phyloP scores from a whole-genome alignment of 768 basidiomycete species.

The Boletus barrowsii region DNA sequence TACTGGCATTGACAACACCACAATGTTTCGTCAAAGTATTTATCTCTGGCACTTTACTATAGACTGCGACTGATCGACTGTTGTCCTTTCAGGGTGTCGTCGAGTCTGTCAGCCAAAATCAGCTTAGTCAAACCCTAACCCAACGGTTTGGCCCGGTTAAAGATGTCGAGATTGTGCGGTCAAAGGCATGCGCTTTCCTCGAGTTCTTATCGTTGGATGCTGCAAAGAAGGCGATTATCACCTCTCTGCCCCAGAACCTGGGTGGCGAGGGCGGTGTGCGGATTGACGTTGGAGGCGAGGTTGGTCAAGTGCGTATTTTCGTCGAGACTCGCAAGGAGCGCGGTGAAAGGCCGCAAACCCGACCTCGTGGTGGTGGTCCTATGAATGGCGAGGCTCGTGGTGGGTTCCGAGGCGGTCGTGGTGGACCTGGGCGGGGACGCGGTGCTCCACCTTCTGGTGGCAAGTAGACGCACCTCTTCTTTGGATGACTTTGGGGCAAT shows the following conservation, averaged over 20 bases:
- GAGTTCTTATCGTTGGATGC: constrained; percentile 78
- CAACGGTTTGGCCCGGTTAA: constrained; percentile 77
- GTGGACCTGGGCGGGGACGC: constrained; percentile 43
- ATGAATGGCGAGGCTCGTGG: constrained; percentile 46
- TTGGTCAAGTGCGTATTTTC: constrained; percentile 52
- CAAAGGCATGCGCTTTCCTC: constrained; percentile 91
- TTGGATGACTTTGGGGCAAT: neutral
- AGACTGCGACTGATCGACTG: neutral
- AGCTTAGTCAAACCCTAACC: constrained; percentile 49
- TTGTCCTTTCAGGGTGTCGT: constrained; percentile 58
- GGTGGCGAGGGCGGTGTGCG: constrained; percentile 91
- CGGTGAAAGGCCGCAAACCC: constrained; percentile 66
- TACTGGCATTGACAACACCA: constrained; percentile 59
- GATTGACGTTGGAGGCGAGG: constrained; percentile 62
- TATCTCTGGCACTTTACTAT: neutral
- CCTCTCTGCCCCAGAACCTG: constrained; percentile 58
- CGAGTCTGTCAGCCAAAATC: constrained; percentile 54
- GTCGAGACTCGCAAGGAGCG: constrained; percentile 93
- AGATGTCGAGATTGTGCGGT: constrained; percentile 84
- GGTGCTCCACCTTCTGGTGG: constrained; percentile 30
- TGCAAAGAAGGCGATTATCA: constrained; percentile 82
- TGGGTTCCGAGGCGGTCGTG: constrained; percentile 46
- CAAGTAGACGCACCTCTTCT: constrained; percentile 17
- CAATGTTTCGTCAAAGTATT: constrained; percentile 92
- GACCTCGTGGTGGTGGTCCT: constrained; percentile 62